Percentiles rank a stretch among this genome's conserved stretches.
These are phyloP conservation scores for Grifola frondosa DNA, from an alignment of 1,284 basidiomycete genomes.

Conservation along the genomic window DNA sequence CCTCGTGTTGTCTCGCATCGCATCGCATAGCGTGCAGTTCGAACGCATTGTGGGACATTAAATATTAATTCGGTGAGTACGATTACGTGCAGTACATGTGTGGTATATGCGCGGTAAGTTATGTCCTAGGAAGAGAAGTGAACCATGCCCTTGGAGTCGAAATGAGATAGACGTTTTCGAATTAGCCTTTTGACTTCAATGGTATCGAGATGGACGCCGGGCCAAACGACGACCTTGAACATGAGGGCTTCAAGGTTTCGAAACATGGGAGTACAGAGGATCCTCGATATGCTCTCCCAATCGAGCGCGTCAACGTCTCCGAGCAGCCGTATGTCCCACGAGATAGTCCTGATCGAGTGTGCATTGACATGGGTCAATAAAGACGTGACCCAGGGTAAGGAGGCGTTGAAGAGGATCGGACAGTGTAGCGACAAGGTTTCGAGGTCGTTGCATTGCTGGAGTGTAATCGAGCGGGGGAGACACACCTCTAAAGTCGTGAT, in stretches of 20 bases:
- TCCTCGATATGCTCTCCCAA: conserved; percentile 21
- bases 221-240: conserved; percentile 27
- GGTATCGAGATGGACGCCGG: conserved; percentile 17
- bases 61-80: too few relatives aligned
- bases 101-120: too few relatives aligned
- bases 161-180: conserved; percentile 14
- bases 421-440: conserved; percentile 23
- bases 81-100: too few relatives aligned
- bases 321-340: conserved; percentile 25
- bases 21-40: too few relatives aligned
- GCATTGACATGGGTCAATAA: too few relatives aligned
- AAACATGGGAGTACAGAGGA: conserved; percentile 18
- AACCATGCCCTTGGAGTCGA: conserved; percentile 24
- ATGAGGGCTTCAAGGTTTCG: conserved; percentile 15
- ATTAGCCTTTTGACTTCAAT: conserved; percentile 21
- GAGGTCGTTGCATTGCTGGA: conserved; percentile 21
- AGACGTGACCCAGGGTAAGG: conserved; percentile 27
- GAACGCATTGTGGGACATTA: too few relatives aligned
- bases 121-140: too few relatives aligned
- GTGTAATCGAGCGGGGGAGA: conserved; percentile 23
- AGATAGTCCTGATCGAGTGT: conserved; percentile 14
- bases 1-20: too few relatives aligned
- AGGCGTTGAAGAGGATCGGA: conserved; percentile 24
- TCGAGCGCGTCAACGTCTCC: conserved; percentile 27
- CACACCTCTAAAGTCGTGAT: neutral